Evolutionary conservation across 2,329 filamentous ascomycete genomes (phyloP), one percentile per base, ranked within the genome.

Genomic region (Neurospora sp.): DNA sequence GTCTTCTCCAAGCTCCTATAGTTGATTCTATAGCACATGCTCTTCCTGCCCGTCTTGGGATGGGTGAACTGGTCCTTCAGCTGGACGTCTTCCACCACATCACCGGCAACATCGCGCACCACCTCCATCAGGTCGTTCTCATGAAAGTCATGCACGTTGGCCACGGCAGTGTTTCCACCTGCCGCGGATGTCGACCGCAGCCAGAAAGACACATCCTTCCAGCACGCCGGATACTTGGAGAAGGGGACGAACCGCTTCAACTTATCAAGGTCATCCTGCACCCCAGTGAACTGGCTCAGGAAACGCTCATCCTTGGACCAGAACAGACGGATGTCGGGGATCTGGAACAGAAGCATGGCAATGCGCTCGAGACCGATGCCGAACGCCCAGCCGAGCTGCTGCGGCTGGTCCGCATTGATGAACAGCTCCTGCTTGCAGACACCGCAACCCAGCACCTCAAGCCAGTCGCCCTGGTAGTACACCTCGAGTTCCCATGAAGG

Each of bases 111-210:
- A 74, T 90, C 90, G 74, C 96, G 89, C 19, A 97, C 92, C 70
- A 97, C 87, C 81, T 98, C 96, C 95, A 98, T 98, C 68, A 98
- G 84, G 80, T 99, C 96, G 81, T 98, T 98, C 79, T 96, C 94
- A 79, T 98, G 95, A 78, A 97, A 93, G 75, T 83, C 81, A 38
- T 80, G 77, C 70, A 75, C 79, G 75, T 79, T 83, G 43, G 52
- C 71, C 70, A 76, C 80, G 62, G 74, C 77, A 4, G 74, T 76
- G 68, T 81, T 84, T 38, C 85, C 85, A 13, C 82, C 85, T 3
- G 81, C 85, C 28, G 83, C 80, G 2, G 83, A 82, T 7, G 76
- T 80, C 5, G 80, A 76, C 19, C 80, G 82, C 69, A 98, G 82
- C 96, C 96, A 99, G 80, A 99, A 99, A 0, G 94, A 92, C 11